These are phyloP conservation scores for Yamadazyma mexicana DNA, from an alignment of 1,139 yeast genomes.

Conservation along the genomic window DNA sequence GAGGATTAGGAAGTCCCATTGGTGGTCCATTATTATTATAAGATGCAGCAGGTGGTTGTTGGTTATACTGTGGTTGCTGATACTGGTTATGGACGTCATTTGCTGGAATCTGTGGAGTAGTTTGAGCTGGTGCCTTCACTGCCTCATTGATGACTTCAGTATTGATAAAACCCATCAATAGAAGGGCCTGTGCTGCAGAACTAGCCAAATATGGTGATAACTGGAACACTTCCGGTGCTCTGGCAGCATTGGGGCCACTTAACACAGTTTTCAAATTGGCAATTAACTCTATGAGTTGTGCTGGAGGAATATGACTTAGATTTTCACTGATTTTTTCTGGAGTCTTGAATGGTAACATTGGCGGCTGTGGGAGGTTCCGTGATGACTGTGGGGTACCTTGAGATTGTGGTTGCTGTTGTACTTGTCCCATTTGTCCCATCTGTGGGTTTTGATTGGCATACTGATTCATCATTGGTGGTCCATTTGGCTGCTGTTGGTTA, in stretches of 20 bases:
- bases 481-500: background rate
- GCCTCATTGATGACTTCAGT: conserved; percentile 57
- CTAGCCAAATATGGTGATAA: conserved; percentile 61
- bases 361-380: conserved; percentile 44
- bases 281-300: conserved; percentile 64
- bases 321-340: conserved; percentile 58
- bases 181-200: conserved; percentile 68
- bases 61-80: conserved; percentile 17
- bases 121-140: conserved; percentile 30
- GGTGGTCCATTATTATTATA: background rate
- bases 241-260: conserved; percentile 49
- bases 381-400: conserved; percentile 3
- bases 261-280: conserved; percentile 59
- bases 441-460: conserved; percentile 1
- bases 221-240: conserved; percentile 52
- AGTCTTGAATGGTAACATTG: conserved; percentile 40
- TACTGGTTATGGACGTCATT: conserved; percentile 7
- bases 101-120: conserved; percentile 23
- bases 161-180: conserved; percentile 77
- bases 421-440: conserved; percentile 4
- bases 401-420: background rate
- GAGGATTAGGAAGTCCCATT: background rate
- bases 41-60: conserved; percentile 4
- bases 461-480: conserved; percentile 3
- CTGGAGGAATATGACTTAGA: conserved; percentile 64